Evolutionary conservation across 1,284 basidiomycete genomes (phyloP).

Genomic region (Schizophyllum amplum): DNA sequence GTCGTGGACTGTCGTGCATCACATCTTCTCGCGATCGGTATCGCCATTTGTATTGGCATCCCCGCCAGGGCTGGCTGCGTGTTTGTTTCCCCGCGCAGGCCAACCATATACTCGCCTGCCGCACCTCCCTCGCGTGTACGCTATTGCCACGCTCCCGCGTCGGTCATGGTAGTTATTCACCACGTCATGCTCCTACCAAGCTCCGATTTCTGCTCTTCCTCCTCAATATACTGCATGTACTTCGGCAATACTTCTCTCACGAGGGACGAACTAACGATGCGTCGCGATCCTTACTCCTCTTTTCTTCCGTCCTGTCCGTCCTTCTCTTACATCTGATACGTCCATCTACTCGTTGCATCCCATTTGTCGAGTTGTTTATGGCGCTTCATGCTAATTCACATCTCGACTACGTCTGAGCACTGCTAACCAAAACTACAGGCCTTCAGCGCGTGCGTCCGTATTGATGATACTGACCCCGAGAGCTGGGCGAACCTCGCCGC

Average conservation of each 20-base stretch:
- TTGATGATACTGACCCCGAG: constrained; percentile 96
- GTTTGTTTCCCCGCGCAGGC: neutral
- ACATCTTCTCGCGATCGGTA: neutral
- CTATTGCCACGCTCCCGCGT: too few relatives aligned
- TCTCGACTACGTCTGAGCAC: neutral
- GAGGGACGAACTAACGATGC: neutral
- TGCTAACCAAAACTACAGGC: constrained; percentile 65
- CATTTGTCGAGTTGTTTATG: neutral
- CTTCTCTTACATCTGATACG: neutral
- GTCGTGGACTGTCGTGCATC: neutral
- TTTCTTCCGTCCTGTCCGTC: neutral
- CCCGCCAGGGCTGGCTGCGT: neutral
- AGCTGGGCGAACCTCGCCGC: constrained; percentile 98
- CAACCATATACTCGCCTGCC: too few relatives aligned
- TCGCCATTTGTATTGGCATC: neutral
- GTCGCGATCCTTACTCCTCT: neutral
- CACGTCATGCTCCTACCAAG: neutral
- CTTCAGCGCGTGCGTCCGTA: constrained; percentile 79
- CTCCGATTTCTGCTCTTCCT: neutral
- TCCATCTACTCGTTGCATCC: neutral
- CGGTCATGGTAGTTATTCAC: too few relatives aligned
- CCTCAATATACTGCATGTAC: too few relatives aligned
- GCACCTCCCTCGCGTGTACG: too few relatives aligned
- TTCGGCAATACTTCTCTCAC: too few relatives aligned
- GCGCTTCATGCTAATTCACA: neutral